phyloP scores from a whole-genome alignment of 257 asterid species.

The Linaria vulgaris region DNA sequence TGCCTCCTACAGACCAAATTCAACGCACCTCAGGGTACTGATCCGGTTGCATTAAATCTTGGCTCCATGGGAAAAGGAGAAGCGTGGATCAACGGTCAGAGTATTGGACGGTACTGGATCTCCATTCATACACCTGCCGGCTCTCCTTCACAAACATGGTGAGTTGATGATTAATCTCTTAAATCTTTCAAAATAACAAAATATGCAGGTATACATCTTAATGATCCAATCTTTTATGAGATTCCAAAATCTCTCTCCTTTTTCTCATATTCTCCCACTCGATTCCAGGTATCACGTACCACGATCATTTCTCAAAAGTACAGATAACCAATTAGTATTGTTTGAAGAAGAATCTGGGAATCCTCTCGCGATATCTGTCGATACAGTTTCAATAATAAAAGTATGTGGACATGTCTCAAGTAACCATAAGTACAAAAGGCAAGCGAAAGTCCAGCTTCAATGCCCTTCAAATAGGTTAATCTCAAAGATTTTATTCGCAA shows the following conservation, averaged over 20 bases:
- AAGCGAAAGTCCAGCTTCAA: slow-evolving; percentile 40
- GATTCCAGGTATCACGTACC: slow-evolving; percentile 74
- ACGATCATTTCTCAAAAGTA: slow-evolving; percentile 70
- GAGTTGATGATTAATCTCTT: slow-evolving; percentile 21
- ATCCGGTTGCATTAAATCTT: slow-evolving; percentile 75
- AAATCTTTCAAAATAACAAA: no score
- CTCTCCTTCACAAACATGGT: slow-evolving; percentile 82
- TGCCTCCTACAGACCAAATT: slow-evolving; percentile 44
- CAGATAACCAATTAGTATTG: slow-evolving; percentile 51
- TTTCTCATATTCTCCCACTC: not conserved
- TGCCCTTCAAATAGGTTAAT: slow-evolving; percentile 34
- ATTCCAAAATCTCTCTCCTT: no score
- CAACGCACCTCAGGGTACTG: slow-evolving; percentile 63
- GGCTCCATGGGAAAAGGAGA: slow-evolving; percentile 91
- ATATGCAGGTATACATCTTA: no score
- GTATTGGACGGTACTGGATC: slow-evolving; percentile 88
- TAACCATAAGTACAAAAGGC: slow-evolving; percentile 14
- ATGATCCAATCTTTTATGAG: no score
- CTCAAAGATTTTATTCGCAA: slow-evolving; percentile 30
- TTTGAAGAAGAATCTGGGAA: slow-evolving; percentile 82
- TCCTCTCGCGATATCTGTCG: slow-evolving; percentile 64
- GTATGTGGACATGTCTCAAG: slow-evolving; percentile 47
- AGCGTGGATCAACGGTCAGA: slow-evolving; percentile 80
- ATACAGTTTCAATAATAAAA: slow-evolving; percentile 50
- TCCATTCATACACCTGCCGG: slow-evolving; percentile 57